Percentiles rank a stretch among this genome's conserved stretches.
These are phyloP conservation scores for Fusarium subtropicale DNA, from an alignment of 2,329 filamentous ascomycete species.

Conservation along the genomic window DNA sequence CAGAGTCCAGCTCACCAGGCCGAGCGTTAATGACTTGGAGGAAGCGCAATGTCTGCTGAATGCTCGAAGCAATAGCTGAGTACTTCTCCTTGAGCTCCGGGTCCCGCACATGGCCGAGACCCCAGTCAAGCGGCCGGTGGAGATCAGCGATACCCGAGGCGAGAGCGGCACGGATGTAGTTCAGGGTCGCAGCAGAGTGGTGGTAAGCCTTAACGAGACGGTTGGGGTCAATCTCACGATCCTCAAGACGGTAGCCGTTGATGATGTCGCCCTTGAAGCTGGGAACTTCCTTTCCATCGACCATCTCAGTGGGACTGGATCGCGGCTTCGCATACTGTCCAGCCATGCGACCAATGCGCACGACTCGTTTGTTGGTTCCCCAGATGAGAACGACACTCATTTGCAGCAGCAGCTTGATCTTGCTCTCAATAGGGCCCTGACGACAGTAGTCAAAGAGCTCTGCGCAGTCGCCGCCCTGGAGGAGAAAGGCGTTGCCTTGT, in stretches of 20 bases:
- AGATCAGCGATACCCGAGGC: constrained; percentile 92
- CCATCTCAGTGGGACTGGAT: constrained; percentile 85
- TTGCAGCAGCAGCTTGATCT: constrained; percentile 95
- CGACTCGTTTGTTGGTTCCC: constrained; percentile 83
- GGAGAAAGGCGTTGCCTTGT: constrained; percentile 87
- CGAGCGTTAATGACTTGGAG: constrained; percentile 93
- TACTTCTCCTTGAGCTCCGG: constrained; percentile 88
- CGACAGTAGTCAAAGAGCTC: constrained; percentile 98
- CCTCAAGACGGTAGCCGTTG: constrained; percentile 84
- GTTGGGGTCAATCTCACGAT: constrained; percentile 82
- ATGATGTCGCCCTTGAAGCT: constrained; percentile 96
- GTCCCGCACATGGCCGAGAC: constrained; percentile 89
- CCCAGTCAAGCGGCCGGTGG: constrained; percentile 94
- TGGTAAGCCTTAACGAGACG: constrained; percentile 93
- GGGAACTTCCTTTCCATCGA: constrained; percentile 83
- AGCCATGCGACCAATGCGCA: constrained; percentile 94
- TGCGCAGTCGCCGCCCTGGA: constrained; percentile 97
- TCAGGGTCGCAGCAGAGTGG: constrained; percentile 92
- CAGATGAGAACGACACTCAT: constrained; percentile 97
- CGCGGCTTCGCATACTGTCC: constrained; percentile 98
- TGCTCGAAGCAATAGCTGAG: constrained; percentile 82
- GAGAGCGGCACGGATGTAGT: constrained; percentile 88
- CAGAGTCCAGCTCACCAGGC: constrained; percentile 84
- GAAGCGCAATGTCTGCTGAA: constrained; percentile 92
- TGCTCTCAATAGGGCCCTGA: constrained; percentile 88